Conservation (phyloP, 148 eudicot genomes). For the Rhododendron griersonianum region DNA sequence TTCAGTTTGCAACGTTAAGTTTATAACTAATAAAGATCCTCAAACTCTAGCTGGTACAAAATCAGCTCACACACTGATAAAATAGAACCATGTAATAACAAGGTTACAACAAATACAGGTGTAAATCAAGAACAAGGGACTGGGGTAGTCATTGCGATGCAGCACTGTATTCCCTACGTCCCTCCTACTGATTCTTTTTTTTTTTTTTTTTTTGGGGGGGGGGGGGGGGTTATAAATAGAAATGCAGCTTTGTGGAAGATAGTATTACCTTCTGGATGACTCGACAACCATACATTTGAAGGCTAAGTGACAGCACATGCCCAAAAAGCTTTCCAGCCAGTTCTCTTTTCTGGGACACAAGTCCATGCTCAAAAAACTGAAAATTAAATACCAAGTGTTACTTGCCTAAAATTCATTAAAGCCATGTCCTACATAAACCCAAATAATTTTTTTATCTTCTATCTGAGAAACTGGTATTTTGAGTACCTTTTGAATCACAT, state of each 20-base stretch:
- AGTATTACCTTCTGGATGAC: constrained; percentile 91
- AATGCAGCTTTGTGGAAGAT: background rate
- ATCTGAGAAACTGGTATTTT: background rate
- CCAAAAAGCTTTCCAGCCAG: constrained; percentile 79
- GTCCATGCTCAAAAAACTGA: constrained; percentile 98
- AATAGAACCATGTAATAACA: background rate
- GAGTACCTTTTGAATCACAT: constrained; percentile 92
- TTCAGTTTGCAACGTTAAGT: background rate
- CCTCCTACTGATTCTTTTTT: too few species aligned
- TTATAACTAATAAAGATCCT: background rate
- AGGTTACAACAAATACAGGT: background rate
- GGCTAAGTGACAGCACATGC: constrained; percentile 84
- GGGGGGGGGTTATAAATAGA: background rate
- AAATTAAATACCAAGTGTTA: background rate
- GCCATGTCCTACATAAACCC: background rate
- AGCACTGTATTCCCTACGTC: background rate
- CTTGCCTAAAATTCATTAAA: background rate
- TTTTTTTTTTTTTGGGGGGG: too few species aligned
- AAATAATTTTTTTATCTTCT: background rate
- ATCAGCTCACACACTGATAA: background rate
- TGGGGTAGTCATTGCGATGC: background rate
- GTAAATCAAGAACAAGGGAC: background rate
- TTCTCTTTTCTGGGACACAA: constrained; percentile 81
- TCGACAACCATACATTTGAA: constrained; percentile 99
- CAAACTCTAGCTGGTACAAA: background rate